Base-by-base conservation (phyloP, 2,329 filamentous ascomycete species). In the Venturia nashicola region DNA sequence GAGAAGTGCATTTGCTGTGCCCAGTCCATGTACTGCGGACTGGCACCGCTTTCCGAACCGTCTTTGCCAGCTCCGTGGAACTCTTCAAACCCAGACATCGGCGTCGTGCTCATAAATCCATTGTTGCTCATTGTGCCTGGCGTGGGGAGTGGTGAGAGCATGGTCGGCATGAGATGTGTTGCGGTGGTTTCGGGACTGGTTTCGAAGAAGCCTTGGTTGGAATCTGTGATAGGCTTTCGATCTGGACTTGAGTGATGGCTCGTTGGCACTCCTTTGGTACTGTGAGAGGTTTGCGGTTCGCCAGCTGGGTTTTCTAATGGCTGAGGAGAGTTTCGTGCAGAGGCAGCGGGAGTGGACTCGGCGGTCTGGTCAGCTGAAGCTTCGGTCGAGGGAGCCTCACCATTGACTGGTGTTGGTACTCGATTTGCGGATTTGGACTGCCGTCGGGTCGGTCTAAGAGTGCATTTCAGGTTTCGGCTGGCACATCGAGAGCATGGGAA, bases 401-500 rank as follows among this genome's bases (percentile, higher is more conserved):
- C 59, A 43, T 60, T 64, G 51, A 36, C 62, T 62, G 61, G 48
- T 60, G 62, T 61, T 40, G 59, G 44, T 27, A 60, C 44, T 5
- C 63, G 39, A 36, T 63, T 44, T 16, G 65, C 74, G 66, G 75
- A 75, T 69, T 80, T 80, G 27, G 78, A 77, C 3, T 77, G 75
- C 65, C 79, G 72, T 57, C 79, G 75, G 20, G 78, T 80, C 8
- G 79, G 79, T 57, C 79, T 72, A 42, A 80, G 69, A 11, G 74
- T 77, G 70, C 79, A 81, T 64, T 75, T 72, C 51, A 81, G 73
- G 66, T 80, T 80, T 59, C 79, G 71, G 18, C 75, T 74, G n/a
- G 77, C 78, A 72, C 79, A 81, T 65, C 79, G 73, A 68, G 75
- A 79, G 72, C 79, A 81, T n/a, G 79, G 79, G 64, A 81, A 80